Evolutionary conservation across 306 rosid genomes (phyloP).

Genomic region (Pachyrhizus erosus): DNA sequence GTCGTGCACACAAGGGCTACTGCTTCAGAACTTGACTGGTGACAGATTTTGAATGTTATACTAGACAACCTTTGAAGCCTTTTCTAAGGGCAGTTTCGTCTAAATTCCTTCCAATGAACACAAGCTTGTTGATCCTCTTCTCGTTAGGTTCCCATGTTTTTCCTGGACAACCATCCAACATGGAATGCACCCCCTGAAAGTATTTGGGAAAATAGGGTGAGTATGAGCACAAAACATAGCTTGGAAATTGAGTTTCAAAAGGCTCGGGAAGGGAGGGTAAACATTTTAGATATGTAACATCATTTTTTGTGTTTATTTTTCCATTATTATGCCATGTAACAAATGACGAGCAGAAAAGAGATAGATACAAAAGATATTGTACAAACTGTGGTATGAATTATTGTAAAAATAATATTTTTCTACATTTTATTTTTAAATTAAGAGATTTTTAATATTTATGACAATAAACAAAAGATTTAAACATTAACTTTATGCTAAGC

Average conservation of each 20-base stretch:
- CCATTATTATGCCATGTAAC: too few relatives aligned
- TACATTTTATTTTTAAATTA: too few relatives aligned
- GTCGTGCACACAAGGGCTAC: neutral
- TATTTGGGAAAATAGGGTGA: conserved; percentile 3
- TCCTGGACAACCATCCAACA: conserved; percentile 86
- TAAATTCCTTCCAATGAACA: conserved; percentile 89
- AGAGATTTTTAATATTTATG: neutral
- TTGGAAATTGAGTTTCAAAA: neutral
- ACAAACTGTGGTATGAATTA: too few relatives aligned
- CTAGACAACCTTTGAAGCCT: conserved; percentile 84
- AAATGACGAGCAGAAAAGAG: too few relatives aligned
- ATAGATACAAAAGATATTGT: too few relatives aligned
- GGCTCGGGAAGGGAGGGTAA: neutral
- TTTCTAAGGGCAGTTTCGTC: conserved; percentile 81
- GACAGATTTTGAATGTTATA: conserved; percentile 21
- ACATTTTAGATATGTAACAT: too few relatives aligned
- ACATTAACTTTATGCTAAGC: neutral
- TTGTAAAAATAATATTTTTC: too few relatives aligned
- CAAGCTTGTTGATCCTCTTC: conserved; percentile 85
- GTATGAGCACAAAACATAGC: neutral
- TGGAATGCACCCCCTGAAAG: conserved; percentile 89
- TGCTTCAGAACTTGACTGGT: neutral
- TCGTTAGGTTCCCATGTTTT: conserved; percentile 75
- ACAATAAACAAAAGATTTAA: neutral
- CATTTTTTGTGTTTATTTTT: too few relatives aligned